Percentiles rank a stretch among this genome's conserved stretches.
phyloP scores from a whole-genome alignment of 768 basidiomycete species.

The Clitopilus hobsonii region DNA sequence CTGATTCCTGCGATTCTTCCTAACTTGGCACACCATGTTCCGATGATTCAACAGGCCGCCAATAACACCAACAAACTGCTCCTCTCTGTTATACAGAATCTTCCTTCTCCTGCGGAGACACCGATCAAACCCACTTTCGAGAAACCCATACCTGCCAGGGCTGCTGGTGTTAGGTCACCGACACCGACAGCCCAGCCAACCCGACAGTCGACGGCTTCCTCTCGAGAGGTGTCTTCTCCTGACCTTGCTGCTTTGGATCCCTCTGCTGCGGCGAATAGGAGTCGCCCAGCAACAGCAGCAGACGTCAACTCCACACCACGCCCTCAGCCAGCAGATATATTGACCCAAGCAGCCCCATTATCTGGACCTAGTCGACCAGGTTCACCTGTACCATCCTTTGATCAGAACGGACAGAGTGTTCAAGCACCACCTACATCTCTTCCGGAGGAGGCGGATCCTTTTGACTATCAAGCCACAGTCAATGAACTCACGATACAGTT shows the following conservation, averaged over 20 bases:
- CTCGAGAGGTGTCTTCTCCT: conserved; percentile 44
- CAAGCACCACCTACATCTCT: conserved; percentile 19
- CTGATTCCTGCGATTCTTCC: conserved; percentile 91
- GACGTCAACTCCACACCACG: conserved; percentile 38
- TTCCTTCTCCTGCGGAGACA: conserved; percentile 68
- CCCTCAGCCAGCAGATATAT: conserved; percentile 25
- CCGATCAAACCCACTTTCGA: conserved; percentile 21
- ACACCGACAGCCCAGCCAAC: conserved; percentile 45
- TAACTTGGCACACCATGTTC: conserved; percentile 88
- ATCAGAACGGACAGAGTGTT: conserved; percentile 30
- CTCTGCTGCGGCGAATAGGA: conserved; percentile 18
- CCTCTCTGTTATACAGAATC: conserved; percentile 76
- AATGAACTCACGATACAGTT: conserved; percentile 92
- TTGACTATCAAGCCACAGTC: conserved; percentile 92
- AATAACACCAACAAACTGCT: conserved; percentile 83
- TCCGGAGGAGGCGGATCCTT: conserved; percentile 59
- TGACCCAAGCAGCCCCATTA: conserved; percentile 16
- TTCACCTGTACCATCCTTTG: conserved; percentile 52
- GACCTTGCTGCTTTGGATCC: conserved; percentile 38
- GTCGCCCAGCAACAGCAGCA: conserved; percentile 21
- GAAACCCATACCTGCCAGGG: conserved; percentile 29
- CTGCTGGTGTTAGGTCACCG: conserved; percentile 56
- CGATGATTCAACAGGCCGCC: conserved; percentile 85
- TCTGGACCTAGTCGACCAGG: conserved; percentile 52
- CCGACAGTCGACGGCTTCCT: conserved; percentile 44